These are phyloP conservation scores for Neckera pumila DNA, from an alignment of 225 moss, liverwort and hornwort genomes.

Conservation along the genomic window DNA sequence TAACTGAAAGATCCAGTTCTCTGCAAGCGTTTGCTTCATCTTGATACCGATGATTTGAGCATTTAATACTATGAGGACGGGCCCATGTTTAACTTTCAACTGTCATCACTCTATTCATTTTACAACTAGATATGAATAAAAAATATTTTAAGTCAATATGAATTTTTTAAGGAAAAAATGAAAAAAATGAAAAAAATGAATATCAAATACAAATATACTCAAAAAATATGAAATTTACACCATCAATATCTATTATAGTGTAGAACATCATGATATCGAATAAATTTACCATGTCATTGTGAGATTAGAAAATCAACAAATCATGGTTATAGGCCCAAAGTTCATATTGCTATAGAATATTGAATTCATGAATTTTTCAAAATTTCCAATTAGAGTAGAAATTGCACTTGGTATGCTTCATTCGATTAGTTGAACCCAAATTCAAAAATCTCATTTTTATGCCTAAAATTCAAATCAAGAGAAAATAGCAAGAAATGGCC, in stretches of 20 bases:
- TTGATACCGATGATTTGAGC: background rate
- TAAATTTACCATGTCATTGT: background rate
- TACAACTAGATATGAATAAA: no score
- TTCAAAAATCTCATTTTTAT: no score
- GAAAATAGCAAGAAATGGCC: no score
- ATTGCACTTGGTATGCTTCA: background rate
- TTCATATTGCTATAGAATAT: background rate
- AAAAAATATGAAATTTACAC: background rate
- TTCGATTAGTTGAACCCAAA: background rate
- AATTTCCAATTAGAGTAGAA: background rate
- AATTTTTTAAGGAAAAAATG: no score
- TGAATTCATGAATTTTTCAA: background rate
- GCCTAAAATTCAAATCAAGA: no score
- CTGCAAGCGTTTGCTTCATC: background rate
- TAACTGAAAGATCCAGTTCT: background rate
- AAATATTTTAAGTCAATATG: no score
- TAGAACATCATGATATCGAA: rapidly evolving
- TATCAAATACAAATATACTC: background rate
- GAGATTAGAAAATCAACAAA: background rate
- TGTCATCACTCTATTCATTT: no score
- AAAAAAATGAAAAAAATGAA: no score
- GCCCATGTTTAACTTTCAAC: no score
- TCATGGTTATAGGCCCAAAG: background rate
- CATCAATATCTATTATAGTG: background rate
- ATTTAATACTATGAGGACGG: no score